Percentiles rank a stretch among this genome's conserved stretches.
phyloP scores from a whole-genome alignment of 208 protist species.

The Sergeia podlipaevii region DNA sequence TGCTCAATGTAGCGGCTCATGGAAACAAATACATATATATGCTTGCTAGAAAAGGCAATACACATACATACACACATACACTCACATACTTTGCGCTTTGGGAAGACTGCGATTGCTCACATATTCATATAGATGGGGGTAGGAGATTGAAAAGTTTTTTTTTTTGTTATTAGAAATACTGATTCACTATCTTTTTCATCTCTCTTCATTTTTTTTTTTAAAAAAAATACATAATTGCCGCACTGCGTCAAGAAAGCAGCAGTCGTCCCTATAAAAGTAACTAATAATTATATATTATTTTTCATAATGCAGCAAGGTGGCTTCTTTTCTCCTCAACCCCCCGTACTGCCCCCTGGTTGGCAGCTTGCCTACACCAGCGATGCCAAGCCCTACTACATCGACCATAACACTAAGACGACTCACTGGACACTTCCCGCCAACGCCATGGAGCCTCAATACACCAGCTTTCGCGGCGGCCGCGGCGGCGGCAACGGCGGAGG shows the following conservation, averaged over 20 bases:
- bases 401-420: conserved; percentile 86
- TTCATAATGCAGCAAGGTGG: conserved; percentile 43
- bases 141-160: conserved; percentile 1
- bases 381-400: conserved; percentile 76
- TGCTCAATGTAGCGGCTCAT: no score
- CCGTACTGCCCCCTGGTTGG: conserved; percentile 70
- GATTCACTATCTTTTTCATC: background rate
- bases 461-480: conserved; percentile 11
- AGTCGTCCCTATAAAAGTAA: background rate
- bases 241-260: background rate
- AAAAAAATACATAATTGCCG: conserved; percentile 9
- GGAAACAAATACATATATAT: no score
- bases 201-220: conserved; percentile 14
- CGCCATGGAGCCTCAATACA: conserved; percentile 25
- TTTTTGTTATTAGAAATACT: conserved; percentile 10
- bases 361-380: conserved; percentile 70
- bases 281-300: no score
- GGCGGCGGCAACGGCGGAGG: conserved; percentile 28
- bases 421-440: conserved; percentile 67
- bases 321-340: conserved; percentile 43
- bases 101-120: no score
- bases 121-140: no score
- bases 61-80: no score
- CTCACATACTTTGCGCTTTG: no score
- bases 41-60: no score